These are phyloP conservation scores for Setomelanomma holmii DNA, from an alignment of 2,329 filamentous ascomycete species.

Conservation along the genomic window DNA sequence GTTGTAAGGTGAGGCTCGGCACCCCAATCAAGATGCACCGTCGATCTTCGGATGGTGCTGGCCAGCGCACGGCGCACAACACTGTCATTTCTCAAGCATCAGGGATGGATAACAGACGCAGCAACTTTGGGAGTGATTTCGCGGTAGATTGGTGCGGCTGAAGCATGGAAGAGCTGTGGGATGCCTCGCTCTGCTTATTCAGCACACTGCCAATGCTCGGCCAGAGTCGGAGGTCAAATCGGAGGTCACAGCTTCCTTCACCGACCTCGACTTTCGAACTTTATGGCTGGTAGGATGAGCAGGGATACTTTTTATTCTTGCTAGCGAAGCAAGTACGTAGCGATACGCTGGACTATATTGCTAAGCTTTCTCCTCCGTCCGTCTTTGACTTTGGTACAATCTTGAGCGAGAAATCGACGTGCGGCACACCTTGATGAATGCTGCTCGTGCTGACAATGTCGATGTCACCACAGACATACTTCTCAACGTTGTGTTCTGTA, in stretches of 20 bases:
- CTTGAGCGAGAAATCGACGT: constrained; percentile 96
- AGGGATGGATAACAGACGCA: no score
- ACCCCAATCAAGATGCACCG: no score
- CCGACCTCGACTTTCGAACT: not conserved
- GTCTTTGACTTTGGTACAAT: constrained; percentile 62
- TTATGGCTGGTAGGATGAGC: no score
- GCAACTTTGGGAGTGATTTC: no score
- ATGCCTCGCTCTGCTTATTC: not conserved
- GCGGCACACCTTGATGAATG: constrained; percentile 92
- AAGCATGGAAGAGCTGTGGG: not conserved
- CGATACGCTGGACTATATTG: constrained; percentile 4
- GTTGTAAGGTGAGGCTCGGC: constrained; percentile 1
- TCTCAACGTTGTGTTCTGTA: constrained; percentile 80
- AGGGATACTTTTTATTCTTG: not conserved
- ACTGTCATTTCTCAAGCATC: no score
- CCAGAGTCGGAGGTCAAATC: not conserved
- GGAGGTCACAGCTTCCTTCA: not conserved
- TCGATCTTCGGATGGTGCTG: no score
- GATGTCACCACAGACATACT: constrained; percentile 82
- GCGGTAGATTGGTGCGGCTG: not conserved
- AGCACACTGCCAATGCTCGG: not conserved
- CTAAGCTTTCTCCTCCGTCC: constrained; percentile 20
- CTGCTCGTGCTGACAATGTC: constrained; percentile 96
- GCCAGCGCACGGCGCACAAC: no score
- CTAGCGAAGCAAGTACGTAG: not conserved